Base-by-base conservation (phyloP, 805 yeast genomes). In the Torulaspora franciscae region DNA sequence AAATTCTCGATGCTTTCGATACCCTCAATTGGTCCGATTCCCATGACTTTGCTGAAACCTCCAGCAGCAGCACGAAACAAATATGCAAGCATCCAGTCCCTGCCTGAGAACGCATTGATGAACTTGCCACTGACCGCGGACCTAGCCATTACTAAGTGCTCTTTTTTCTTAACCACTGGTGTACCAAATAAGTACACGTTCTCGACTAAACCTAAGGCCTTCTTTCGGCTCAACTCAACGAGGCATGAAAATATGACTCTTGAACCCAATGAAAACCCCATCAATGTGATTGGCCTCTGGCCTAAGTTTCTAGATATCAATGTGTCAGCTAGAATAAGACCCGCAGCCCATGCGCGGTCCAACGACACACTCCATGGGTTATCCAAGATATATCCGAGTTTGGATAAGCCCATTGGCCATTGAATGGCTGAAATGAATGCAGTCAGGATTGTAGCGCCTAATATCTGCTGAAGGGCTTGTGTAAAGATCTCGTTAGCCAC, bases 351-450 rank as follows among this genome's bases (percentile, higher is more conserved):
- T 0, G 99, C 99, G 48, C 99, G 75, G 64, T 91, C 98, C 47
- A 93, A 70, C 0, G 98, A 90, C 4, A 93, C 98, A 59, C 84
- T 91, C 99, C 99, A 93, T 0, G 99, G 99, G 58, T 93, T 93
- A 59, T 93, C 99, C 23, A 93, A 73, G 24, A 93, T 67, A 54
- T 93, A 93, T 2, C 95, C 84, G 33, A 93, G 71, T 58, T 93
- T 93, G 0, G 97, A 80, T 30, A 93, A 72, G 54, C 85, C 83
- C 90, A 93, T 83, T 0, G 99, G 99, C 49, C 86, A 71, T 62
- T 91, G 98, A 39, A 93, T 73, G 1, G 97, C 90, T 11, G 96
- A 77, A 95, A 93, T 88, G 49, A 93, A 74, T 1, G 95, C 91
- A 7, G 89, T 82, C 40, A 93, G 70, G 26, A 93, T 76, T 0